Base-by-base conservation (phyloP, 352 stramenopile genomes). In the Globisporangium parvum region DNA sequence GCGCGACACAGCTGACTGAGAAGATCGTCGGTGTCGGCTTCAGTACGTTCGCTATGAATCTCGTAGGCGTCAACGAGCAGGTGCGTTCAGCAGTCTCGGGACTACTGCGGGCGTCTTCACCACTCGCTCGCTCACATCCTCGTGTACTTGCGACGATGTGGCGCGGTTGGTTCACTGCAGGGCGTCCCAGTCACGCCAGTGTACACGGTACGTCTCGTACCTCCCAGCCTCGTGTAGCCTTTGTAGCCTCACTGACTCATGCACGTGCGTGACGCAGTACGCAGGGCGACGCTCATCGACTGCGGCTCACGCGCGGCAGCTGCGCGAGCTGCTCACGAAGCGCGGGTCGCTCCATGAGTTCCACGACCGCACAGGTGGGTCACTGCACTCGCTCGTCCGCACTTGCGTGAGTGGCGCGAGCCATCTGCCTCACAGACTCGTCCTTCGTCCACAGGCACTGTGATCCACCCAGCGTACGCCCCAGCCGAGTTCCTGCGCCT, bases 41-140 rank as follows among this genome's bases (percentile, higher is more conserved):
- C 66, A 95, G 86, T 54, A 87, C 80, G 31, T 98, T 98, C 68
- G 91, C 81, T 1, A 98, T 98, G 91, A 98, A 98, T 56, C 51
- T 98, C 14, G 59, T 98, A 18, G 93, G 88, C 8, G 62, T 98
- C 0, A 76, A 98, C 66, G 39, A 42, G 5, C 65, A 71, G 67
- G 72, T 77, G 47, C 10, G 58, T 18, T 10, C 21, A 23, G 4
- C 42, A 18, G n/a, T 15, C 2, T 28, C 26, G 26, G 26, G 20
- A 9, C 44, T 15, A 15, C 14, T 12, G 4, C 1, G 8, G 23
- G 3, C 39, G 18, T 45, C 15, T 21, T 18, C 14, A 45, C 6
- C 12, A 18, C 18, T 44, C 14, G 3, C 14, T 44, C 39, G 18
- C 39, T 42, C 37, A 42, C 37, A 21, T 14, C 9, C 15, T 35